Base-by-base conservation (phyloP, 371 early-diverging fungal species). In the Zychaea mexicana region DNA sequence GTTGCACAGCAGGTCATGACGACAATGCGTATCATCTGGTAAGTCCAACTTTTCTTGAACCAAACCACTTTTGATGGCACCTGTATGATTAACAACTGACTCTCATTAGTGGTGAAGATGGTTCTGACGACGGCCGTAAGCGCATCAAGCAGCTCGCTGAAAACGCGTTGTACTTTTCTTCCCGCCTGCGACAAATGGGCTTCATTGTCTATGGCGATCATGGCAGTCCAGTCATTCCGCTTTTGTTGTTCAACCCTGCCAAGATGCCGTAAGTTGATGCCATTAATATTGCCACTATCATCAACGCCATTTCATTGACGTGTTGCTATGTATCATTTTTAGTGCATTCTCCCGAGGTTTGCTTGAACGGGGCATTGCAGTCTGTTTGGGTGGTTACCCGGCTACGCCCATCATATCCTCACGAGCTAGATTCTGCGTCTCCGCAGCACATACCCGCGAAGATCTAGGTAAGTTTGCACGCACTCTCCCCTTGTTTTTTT, bases 331-430 rank as follows among this genome's bases (percentile, higher is more conserved):
- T 7, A 4, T 47, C 49, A 47, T 47, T 53, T 5, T 46, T 15
- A 82, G 82, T 30, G 99, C 97, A 26, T 99, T 99, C 76, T 95
- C 98, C 33, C 85, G 98, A 24, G 92, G 96, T 74, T 90, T 94
- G 70, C 83, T 98, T 36, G 85, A 90, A 66, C 88, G 97, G 33
- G 94, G 94, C 52, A 87, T 99, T 65, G 99, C 99, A 8, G 95
- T 98, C 21, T 99, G 99, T 6, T 98, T 99, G 2, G 99, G 99
- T 5, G 98, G 97, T 19, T 98, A 98, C 82, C 99, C 99, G 0
- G 97, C 97, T 2, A 98, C 98, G 0, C 96, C 99, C n/a, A 95
- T 99, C 59, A 94, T 99, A 53, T 91, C 95, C 19, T 92, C 94
- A 6, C 86, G 99, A 49, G 98, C 96, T 32, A 84, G 99, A 47